phyloP scores from a whole-genome alignment of 2,329 filamentous ascomycete genomes.

The Peltaster fructicola region DNA sequence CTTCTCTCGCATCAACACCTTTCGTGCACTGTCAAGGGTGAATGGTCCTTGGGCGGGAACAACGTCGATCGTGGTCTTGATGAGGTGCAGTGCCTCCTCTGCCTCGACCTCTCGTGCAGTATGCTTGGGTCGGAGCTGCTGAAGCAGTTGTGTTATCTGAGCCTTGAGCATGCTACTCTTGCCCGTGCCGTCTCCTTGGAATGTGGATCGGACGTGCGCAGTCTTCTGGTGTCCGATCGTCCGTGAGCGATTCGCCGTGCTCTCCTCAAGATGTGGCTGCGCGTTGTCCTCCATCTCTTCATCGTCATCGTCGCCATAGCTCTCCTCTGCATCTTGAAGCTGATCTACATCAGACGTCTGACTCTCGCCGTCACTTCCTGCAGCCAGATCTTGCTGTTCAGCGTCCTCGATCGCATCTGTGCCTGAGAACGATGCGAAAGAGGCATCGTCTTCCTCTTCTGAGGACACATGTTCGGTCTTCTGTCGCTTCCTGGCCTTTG shows the following conservation, averaged over 20 bases:
- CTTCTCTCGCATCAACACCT: constrained; percentile 45
- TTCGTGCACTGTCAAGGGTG: constrained; percentile 47
- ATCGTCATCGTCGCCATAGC: constrained; percentile 6
- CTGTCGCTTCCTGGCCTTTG: constrained; percentile 17
- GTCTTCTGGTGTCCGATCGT: constrained; percentile 1
- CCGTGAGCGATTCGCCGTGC: not conserved
- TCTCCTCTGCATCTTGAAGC: constrained; percentile 5
- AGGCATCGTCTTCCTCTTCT: constrained; percentile 12
- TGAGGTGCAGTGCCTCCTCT: constrained; percentile 34
- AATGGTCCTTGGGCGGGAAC: constrained; percentile 34
- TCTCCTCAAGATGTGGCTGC: constrained; percentile 1
- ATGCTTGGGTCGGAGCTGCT: constrained; percentile 39
- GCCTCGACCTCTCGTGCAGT: constrained; percentile 36
- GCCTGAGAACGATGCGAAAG: constrained; percentile 17
- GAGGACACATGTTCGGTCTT: constrained; percentile 19
- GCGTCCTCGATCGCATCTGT: not conserved
- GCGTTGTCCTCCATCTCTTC: constrained; percentile 5
- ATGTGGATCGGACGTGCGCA: no score
- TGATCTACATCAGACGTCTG: constrained; percentile 4
- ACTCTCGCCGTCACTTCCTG: constrained; percentile 3
- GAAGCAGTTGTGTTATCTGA: constrained; percentile 46
- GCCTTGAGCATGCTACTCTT: constrained; percentile 51
- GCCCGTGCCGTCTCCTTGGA: constrained; percentile 33
- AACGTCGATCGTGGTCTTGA: constrained; percentile 40
- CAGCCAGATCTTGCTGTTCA: constrained; percentile 1